phyloP scores from a whole-genome alignment of 1,139 yeast species.

The Groenewaldozyma auringiensis region DNA sequence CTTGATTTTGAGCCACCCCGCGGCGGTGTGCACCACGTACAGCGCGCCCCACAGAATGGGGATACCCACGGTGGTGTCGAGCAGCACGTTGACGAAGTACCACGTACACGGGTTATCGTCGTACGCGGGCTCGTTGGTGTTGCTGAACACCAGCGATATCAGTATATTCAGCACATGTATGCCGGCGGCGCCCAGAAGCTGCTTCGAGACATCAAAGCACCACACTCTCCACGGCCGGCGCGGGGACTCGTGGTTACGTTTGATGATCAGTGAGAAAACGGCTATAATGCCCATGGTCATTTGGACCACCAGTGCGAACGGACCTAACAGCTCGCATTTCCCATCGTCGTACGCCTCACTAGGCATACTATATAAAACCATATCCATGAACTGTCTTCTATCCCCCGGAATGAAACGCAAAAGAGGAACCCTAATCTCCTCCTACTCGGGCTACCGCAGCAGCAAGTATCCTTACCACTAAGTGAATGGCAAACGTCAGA shows the following conservation, averaged over 20 bases:
- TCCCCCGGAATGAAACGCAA: not conserved
- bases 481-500: too few relatives aligned
- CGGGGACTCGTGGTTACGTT: conserved; percentile 74
- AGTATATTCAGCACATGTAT: conserved; percentile 74
- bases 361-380: not conserved
- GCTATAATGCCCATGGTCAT: conserved; percentile 62
- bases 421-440: not conserved
- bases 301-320: conserved; percentile 37
- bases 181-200: conserved; percentile 76
- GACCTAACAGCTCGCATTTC: conserved; percentile 37
- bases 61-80: conserved; percentile 95
- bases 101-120: conserved; percentile 43
- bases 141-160: conserved; percentile 51
- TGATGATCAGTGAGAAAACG: conserved; percentile 61
- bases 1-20: conserved; percentile 41
- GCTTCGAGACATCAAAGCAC: conserved; percentile 86
- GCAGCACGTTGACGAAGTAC: conserved; percentile 79
- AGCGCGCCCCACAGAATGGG: conserved; percentile 62
- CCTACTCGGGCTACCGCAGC: not conserved
- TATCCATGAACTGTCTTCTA: too few relatives aligned
- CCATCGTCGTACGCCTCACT: conserved; percentile 7
- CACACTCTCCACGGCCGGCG: conserved; percentile 83
- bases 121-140: conserved; percentile 28
- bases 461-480: not conserved
- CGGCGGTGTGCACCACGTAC: conserved; percentile 39